A percentile compares a stretch with the other conserved stretches of the same genome.
Conservation (phyloP, 2,329 filamentous ascomycete species). For the Pyrenophora seminiperda region DNA sequence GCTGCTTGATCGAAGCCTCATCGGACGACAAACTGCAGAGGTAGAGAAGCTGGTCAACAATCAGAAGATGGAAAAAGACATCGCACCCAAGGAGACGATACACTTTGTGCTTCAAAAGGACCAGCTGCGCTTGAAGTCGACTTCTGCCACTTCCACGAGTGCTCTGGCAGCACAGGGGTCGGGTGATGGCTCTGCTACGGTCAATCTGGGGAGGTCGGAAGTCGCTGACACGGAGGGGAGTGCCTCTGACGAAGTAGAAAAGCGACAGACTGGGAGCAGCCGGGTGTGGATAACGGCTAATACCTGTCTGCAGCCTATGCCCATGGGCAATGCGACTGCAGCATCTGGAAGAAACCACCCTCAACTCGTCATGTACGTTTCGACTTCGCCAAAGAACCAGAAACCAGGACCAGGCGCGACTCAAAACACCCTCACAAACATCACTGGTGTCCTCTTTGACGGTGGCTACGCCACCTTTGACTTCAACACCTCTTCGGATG, state of each 20-base stretch:
- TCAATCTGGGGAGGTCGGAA: background rate
- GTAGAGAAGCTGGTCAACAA: conserved; percentile 67
- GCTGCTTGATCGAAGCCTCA: conserved; percentile 65
- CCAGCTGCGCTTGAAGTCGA: conserved; percentile 56
- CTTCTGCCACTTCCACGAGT: conserved; percentile 31
- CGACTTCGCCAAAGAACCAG: conserved; percentile 66
- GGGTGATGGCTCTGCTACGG: conserved; percentile 18
- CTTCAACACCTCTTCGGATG: conserved; percentile 65
- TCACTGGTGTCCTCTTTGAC: conserved; percentile 56
- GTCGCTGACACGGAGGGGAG: background rate
- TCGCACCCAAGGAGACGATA: conserved; percentile 66
- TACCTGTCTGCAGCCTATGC: conserved; percentile 77
- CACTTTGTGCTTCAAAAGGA: conserved; percentile 68
- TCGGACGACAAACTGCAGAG: conserved; percentile 62
- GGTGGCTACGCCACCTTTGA: conserved; percentile 73
- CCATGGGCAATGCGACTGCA: conserved; percentile 56
- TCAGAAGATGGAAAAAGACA: conserved; percentile 62
- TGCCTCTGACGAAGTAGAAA: conserved; percentile 13
- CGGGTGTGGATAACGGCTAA: conserved; percentile 82
- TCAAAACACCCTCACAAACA: conserved; percentile 53
- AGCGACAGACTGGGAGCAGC: conserved; percentile 36
- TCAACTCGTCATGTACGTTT: conserved; percentile 80
- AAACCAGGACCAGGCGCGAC: conserved; percentile 66
- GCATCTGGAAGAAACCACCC: conserved; percentile 49
- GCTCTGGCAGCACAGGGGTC: conserved; percentile 27